Evolutionary conservation across 1,284 basidiomycete species (phyloP), one percentile per base, ranked within the genome.

Genomic region (Violaceomyces palustris): DNA sequence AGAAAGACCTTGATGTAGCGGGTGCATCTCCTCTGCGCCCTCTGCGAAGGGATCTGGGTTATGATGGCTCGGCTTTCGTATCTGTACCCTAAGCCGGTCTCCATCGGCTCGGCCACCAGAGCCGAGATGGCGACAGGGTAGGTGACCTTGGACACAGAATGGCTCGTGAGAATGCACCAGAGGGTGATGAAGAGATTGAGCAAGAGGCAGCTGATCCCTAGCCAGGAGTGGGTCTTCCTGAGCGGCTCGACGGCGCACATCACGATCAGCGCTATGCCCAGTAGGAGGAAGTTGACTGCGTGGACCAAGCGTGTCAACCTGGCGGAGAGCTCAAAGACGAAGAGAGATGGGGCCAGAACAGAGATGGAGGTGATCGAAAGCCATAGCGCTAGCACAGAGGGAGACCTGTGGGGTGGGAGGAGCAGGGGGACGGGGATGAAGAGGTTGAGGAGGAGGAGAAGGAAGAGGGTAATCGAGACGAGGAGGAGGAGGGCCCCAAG

Each of bases 281-380:
- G 40, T 17, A 61, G 45, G 18, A 52, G 49, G 25, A 50, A 45
- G 25, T 50, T 46, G n/a, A n/a, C n/a, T n/a, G n/a, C n/a, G 22
- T 64, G 59, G 30, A 62, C 50, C 8, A 55, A 39, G 35, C 50
- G 47, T 31, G 62, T 64, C 11, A 53, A 44, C 15, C 49, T 49
- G 3, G 54, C 53, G 8, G 53, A 55, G 10, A 64, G 50, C 45
- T 64, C 62, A 33, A 64, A 62, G 46, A 62, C 58, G 39, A 61
- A 41, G 15, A 65, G 34, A 3, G 54, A 50, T 1, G 60, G 60
- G 1, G 36, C 53, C 3, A 63, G 41, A 43, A 62, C 50, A 27
- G 55, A 46, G 3, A 59, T 24, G 4, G 63, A 54, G 19, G 55
- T 44, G 34, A 61, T 21, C 42, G 42, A 42, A 32, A 61, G 46